phyloP scores from a whole-genome alignment of 257 asterid genomes.

The Fraxinus cuspidata region DNA sequence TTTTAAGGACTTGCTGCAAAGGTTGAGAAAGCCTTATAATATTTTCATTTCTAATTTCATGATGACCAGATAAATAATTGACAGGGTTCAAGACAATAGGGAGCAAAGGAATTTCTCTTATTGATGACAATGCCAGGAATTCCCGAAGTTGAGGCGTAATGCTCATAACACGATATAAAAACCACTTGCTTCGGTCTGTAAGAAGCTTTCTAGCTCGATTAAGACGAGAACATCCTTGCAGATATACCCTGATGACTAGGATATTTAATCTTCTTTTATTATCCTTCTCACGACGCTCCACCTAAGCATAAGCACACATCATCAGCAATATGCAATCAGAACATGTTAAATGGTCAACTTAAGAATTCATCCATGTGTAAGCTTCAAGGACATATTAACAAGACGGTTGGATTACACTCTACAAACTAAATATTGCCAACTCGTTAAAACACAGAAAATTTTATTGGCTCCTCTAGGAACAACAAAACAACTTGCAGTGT shows the following conservation, averaged over 20 bases:
- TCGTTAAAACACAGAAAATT: neutral
- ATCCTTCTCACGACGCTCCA: slow-evolving; percentile 90
- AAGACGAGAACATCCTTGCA: slow-evolving; percentile 81
- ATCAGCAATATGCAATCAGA: slow-evolving; percentile 30
- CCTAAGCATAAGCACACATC: slow-evolving; percentile 48
- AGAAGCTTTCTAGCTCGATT: slow-evolving; percentile 78
- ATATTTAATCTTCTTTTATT: slow-evolving; percentile 66
- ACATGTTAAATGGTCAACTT: slow-evolving; percentile 21
- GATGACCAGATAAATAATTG: slow-evolving; percentile 44
- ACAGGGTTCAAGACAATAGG: slow-evolving; percentile 83
- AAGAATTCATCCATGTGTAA: slow-evolving; percentile 8
- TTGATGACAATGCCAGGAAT: slow-evolving; percentile 93
- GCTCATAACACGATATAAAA: slow-evolving; percentile 79
- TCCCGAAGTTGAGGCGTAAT: slow-evolving; percentile 97
- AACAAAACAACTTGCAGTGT: neutral
- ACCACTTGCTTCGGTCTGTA: slow-evolving; percentile 92
- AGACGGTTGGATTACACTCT: slow-evolving; percentile 3
- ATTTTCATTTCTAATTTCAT: slow-evolving; percentile 46
- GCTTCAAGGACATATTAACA: slow-evolving; percentile 15
- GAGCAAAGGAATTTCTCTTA: slow-evolving; percentile 83
- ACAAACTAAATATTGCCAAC: slow-evolving; percentile 15
- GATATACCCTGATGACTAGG: slow-evolving; percentile 69
- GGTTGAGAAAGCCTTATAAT: slow-evolving; percentile 60
- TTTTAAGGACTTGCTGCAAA: slow-evolving; percentile 61
- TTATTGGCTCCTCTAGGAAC: neutral